Conservation (phyloP, 1,139 yeast species). For the Taiozyma sp. region DNA sequence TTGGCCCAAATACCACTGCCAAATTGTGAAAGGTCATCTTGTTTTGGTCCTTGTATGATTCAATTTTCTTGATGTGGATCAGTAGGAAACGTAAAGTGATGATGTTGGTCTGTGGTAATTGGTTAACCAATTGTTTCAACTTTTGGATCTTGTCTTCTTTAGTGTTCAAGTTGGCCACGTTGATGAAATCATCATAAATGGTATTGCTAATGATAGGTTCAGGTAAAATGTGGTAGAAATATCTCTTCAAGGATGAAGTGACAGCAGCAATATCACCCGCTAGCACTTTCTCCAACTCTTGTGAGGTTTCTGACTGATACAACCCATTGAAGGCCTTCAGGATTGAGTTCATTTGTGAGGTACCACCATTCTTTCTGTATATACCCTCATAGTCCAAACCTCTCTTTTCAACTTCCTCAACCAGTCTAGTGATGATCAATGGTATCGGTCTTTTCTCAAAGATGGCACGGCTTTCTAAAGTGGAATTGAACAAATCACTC, state of each 20-base stretch:
- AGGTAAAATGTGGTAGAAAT: constrained; percentile 69
- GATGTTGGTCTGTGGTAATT: constrained; percentile 67
- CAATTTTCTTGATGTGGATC: constrained; percentile 60
- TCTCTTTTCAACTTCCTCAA: constrained; percentile 72
- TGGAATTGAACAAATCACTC: constrained; percentile 24
- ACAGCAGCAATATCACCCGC: constrained; percentile 78
- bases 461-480: constrained; percentile 54
- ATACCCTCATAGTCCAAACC: constrained; percentile 80
- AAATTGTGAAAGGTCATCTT: constrained; percentile 81
- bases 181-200: constrained; percentile 63
- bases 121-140: constrained; percentile 31
- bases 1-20: constrained; percentile 95
- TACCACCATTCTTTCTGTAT: constrained; percentile 87
- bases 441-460: constrained; percentile 67
- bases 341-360: constrained; percentile 61
- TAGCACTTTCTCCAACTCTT: constrained; percentile 38
- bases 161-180: constrained; percentile 35
- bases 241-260: constrained; percentile 82
- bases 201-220: constrained; percentile 78
- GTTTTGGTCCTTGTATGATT: constrained; percentile 43
- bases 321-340: constrained; percentile 34
- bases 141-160: constrained; percentile 30
- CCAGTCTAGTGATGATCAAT: constrained; percentile 63
- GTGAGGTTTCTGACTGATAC: constrained; percentile 28
- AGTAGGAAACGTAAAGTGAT: constrained; percentile 52